Percentiles rank a stretch among this genome's conserved stretches.
phyloP scores from a whole-genome alignment of 2,329 filamentous ascomycete species.

The Aspergillus sp. region DNA sequence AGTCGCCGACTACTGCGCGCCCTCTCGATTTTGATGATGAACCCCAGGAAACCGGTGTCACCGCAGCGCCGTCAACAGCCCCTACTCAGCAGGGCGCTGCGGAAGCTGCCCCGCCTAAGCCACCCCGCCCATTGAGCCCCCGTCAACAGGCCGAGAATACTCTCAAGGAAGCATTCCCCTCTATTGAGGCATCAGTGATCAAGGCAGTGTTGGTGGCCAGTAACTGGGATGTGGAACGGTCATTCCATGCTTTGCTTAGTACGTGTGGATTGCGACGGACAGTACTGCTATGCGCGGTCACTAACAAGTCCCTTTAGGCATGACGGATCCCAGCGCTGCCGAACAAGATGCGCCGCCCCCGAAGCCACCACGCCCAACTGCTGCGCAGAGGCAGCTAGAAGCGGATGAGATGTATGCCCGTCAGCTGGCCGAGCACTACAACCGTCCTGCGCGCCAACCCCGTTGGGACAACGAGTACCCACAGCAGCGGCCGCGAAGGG shows the following conservation, averaged over 20 bases:
- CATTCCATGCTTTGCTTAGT: conserved; percentile 93
- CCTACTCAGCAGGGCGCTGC: conserved; percentile 31
- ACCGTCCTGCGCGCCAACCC: conserved; percentile 45
- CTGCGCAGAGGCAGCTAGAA: conserved; percentile 77
- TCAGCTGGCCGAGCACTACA: conserved; percentile 89
- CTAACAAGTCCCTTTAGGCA: conserved; percentile 52
- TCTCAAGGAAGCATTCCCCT: conserved; percentile 90
- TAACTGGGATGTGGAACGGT: conserved; percentile 82
- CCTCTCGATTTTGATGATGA: conserved; percentile 62
- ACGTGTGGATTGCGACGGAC: conserved; percentile 31
- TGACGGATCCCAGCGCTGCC: conserved; percentile 77
- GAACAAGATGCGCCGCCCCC: conserved; percentile 66
- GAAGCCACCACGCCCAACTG: conserved; percentile 74
- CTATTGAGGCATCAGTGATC: conserved; percentile 75
- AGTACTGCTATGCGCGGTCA: not conserved
- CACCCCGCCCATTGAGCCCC: conserved; percentile 78
- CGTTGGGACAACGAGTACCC: conserved; percentile 34
- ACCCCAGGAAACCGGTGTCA: conserved; percentile 47
- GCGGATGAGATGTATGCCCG: conserved; percentile 90
- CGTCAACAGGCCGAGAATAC: conserved; percentile 84
- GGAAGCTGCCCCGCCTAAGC: conserved; percentile 69
- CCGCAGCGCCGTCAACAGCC: conserved; percentile 28
- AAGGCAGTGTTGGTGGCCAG: conserved; percentile 88
- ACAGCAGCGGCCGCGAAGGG: conserved; percentile 52
- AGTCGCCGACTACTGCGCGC: conserved; percentile 59